These are phyloP conservation scores for Syzygium malaccense DNA, from an alignment of 441 rosid species.

Conservation along the genomic window DNA sequence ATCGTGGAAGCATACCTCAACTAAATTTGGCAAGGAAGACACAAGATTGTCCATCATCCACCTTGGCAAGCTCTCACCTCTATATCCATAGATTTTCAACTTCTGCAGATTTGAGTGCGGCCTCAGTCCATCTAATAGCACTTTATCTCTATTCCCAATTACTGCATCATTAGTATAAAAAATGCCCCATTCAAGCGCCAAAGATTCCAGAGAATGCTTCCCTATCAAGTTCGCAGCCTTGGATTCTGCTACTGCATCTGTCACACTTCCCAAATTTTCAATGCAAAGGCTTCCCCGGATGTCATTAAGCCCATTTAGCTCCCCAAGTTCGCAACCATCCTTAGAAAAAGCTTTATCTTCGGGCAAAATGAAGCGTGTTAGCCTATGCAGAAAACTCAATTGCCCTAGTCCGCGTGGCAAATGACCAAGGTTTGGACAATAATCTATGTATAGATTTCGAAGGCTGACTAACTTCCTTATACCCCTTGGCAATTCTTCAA, in stretches of 20 bases:
- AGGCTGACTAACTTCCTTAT: background rate
- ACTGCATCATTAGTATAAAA: rapidly evolving
- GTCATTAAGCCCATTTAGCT: background rate
- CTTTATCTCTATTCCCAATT: background rate
- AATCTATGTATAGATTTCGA: background rate
- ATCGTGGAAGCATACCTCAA: rapidly evolving
- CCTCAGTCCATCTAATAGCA: rapidly evolving
- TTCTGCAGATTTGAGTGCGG: background rate
- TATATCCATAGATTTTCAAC: rapidly evolving
- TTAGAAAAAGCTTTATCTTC: background rate
- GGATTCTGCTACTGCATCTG: rapidly evolving
- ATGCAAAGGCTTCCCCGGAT: background rate
- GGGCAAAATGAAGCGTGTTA: background rate
- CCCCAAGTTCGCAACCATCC: background rate
- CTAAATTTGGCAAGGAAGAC: background rate
- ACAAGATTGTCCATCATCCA: background rate
- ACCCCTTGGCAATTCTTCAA: background rate
- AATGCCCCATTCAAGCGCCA: rapidly evolving
- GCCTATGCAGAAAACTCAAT: background rate
- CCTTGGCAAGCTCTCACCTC: background rate
- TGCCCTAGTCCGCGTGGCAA: rapidly evolving
- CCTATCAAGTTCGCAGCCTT: background rate
- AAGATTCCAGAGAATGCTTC: background rate
- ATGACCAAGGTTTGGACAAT: rapidly evolving
- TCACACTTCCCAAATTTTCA: background rate